Conservation (phyloP, 2,329 filamentous ascomycete species). For the Stagonosporopsis chrysanthemi region DNA sequence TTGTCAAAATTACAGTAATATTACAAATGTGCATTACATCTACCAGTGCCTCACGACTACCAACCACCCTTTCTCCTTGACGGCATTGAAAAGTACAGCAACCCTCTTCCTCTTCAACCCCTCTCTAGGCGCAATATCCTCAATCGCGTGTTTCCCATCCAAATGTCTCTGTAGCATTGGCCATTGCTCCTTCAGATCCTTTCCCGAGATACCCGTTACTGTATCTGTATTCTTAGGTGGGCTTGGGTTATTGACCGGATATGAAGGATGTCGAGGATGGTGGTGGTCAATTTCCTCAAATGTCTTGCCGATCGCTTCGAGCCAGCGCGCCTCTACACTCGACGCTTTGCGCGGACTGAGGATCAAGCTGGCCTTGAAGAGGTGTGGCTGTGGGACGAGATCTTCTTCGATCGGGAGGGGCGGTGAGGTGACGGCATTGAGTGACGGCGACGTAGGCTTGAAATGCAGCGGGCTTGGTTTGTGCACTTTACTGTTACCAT, state of each 20-base stretch:
- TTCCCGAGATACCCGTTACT: conserved; percentile 30
- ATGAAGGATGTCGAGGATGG: conserved; percentile 17
- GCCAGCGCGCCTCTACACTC: conserved; percentile 77
- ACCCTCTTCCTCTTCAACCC: conserved; percentile 80
- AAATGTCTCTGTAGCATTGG: conserved; percentile 82
- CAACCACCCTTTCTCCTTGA: conserved; percentile 72
- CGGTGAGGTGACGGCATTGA: conserved; percentile 24
- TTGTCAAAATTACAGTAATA: background rate
- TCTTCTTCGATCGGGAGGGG: conserved; percentile 29
- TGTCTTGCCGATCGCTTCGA: conserved; percentile 53
- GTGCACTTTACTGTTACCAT: conserved; percentile 34
- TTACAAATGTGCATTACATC: background rate
- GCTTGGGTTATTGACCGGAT: conserved; percentile 28
- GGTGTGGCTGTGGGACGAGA: conserved; percentile 27
- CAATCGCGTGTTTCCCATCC: conserved; percentile 83
- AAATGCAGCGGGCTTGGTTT: conserved; percentile 45
- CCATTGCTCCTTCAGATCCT: conserved; percentile 69
- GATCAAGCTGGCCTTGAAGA: conserved; percentile 57
- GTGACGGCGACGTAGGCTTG: conserved; percentile 40
- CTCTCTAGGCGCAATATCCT: conserved; percentile 85
- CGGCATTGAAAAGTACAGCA: conserved; percentile 63
- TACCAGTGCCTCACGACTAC: conserved; percentile 53
- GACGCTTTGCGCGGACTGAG: conserved; percentile 80
- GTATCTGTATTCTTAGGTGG: conserved; percentile 31
- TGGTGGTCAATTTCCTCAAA: conserved; percentile 51